Conservation (phyloP, 805 yeast genomes). For the Metschnikowia drakensbergensis region DNA sequence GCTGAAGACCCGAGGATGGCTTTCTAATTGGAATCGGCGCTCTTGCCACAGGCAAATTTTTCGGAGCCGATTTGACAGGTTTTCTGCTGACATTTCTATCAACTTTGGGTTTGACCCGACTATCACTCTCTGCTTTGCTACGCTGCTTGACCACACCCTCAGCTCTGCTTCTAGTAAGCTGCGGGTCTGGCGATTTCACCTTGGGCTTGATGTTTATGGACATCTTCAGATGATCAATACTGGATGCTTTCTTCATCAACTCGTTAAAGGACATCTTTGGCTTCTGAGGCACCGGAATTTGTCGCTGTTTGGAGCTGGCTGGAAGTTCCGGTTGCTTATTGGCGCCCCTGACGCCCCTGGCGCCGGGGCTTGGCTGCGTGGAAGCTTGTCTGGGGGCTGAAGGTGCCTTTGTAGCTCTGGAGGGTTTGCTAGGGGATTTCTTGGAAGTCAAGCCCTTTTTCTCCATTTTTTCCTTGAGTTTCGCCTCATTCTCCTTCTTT, state of each 20-base stretch:
- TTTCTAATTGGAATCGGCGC: conserved; percentile 46
- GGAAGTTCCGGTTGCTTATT: conserved; percentile 4
- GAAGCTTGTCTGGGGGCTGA: background rate
- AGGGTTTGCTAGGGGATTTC: conserved; percentile 4
- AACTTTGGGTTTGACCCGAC: background rate
- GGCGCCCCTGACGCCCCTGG: background rate
- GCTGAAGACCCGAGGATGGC: conserved; percentile 54
- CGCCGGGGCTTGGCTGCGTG: background rate
- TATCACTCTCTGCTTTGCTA: background rate
- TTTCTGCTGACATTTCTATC: background rate
- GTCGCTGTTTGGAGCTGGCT: background rate
- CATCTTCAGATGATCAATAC: conserved; percentile 47
- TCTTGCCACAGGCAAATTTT: background rate
- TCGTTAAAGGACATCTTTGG: conserved; percentile 58
- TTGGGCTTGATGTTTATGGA: conserved; percentile 39
- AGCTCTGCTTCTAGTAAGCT: background rate
- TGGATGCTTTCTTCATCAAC: conserved; percentile 64
- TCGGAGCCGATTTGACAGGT: background rate
- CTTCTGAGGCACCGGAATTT: conserved; percentile 3
- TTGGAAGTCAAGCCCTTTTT: conserved; percentile 32
- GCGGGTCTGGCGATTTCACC: conserved; percentile 23
- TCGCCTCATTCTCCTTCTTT: conserved; percentile 48
- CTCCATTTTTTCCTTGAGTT: conserved; percentile 31
- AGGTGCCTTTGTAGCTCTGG: background rate
- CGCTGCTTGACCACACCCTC: background rate